Base-by-base conservation (phyloP, 371 early-diverging fungal species). In the Zychaea mexicana region DNA sequence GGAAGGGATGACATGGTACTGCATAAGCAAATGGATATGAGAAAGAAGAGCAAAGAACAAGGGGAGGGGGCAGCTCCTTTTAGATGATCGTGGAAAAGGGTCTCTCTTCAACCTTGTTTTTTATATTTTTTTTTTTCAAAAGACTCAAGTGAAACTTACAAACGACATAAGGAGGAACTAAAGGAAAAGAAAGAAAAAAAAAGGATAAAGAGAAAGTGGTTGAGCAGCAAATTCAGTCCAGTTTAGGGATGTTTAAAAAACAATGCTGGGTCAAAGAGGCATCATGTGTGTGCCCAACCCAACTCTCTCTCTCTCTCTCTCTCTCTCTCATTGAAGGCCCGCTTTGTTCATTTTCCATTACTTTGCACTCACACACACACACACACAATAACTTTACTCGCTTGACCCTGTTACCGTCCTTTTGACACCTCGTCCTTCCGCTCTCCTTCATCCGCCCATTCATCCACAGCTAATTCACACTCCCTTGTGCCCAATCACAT, bases 171-270 rank as follows among this genome's bases (percentile, higher is more conserved):
- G 59, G 59, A 17, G 46, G n/a, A n/a, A n/a, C n/a, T n/a, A n/a
- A n/a, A 45, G 39, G 59, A 38, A 57, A 2, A 57, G 26, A 42
- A 30, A 45, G 5, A 59, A 59, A 59, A 13, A 45, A 26, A 46
- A 28, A 13, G 2, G 26, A 45, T 26, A 45, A 59, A 28, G 22
- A 57, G n/a, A 32, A 19, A 32, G 36, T 36, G 38, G 57, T 31
- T 56, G 17, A 15, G 12, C 33, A 8, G 12, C 33, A 8, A 33
- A 5, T 33, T 33, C 12, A 33, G 38, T 36, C 38, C 38, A 36
- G 9, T 36, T 36, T 36, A 9, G 38, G 38, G n/a, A n/a, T 36
- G 38, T 9, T 9, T 9, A 15, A 36, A 36, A 36, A 7, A 36
- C 38, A 36, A 36, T 36, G 38, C 38, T 15, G 7, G 7, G 7